Base-by-base conservation (phyloP, 768 basidiomycete genomes). In the Pseudohyphozyma bogoriensis region DNA sequence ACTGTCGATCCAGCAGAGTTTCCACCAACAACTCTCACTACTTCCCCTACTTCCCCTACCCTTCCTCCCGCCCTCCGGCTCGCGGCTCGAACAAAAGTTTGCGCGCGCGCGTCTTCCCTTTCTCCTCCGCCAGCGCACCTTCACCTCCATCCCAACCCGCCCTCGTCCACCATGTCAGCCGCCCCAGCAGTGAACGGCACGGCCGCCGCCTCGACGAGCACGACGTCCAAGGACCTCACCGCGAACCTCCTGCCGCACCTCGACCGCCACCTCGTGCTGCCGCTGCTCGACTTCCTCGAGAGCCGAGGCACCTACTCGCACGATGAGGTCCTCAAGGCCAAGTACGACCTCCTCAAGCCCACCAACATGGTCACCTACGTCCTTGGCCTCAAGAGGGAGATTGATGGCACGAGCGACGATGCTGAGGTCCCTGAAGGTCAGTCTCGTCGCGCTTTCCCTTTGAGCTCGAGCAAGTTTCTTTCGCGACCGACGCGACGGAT, bases 361-460 rank as follows among this genome's bases (percentile, higher is more conserved):
- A 99, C 95, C 49, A 96, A 99, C 75, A 96, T 97, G 92, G 85
- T 93, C 60, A 92, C 93, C 74, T 99, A 93, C 70, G 85, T 88
- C 29, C 81, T 85, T 61, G 80, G 79, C 65, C 76, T 96, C 68
- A 89, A 89, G 70, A 76, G 85, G 68, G 83, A 88, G 76, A 75
- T 90, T 52, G 77, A 89, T 40, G 67, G 68, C 18, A 64, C 66
- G 52, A 26, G 24, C 66, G 85, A 87, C 0, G 84, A 83, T 51
- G 75, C 86, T 54, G 78, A 83, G 68, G 76, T 83, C 26, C 85
- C 87, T 18, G 72, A 78, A 72, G 87, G 87, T 88, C 68, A 40
- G 53, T 54, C 51, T 79, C 74, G 22, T 20, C 39, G 18, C 29
- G 45, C 2, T 10, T 40, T 13, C 45, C 40, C 40, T 13, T n/a